Evolutionary conservation across 164 flowering plant species (phyloP).

Genomic region (Vitis rupestris): DNA sequence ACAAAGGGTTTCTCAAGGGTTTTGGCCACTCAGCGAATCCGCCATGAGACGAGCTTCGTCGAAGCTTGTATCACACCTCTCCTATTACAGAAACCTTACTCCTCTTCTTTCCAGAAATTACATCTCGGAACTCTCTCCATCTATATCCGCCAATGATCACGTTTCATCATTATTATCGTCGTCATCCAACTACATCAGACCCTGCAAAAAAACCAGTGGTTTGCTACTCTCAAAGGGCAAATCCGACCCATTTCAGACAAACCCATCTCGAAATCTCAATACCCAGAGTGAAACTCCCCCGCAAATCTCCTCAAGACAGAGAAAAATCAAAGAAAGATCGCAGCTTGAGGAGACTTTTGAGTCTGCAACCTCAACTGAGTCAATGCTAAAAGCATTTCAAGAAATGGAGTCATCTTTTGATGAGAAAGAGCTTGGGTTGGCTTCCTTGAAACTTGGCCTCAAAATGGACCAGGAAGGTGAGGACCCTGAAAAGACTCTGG

Average conservation of each 20-base stretch:
- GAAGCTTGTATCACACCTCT: conserved; percentile 30
- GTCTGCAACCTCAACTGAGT: conserved; percentile 52
- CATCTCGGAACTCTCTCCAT: conserved; percentile 14
- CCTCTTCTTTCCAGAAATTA: conserved; percentile 22
- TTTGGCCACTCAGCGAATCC: background rate
- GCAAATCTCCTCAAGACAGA: conserved; percentile 56
- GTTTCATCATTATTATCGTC: conserved; percentile 14
- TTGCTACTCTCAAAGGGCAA: conserved; percentile 16
- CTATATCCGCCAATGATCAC: background rate
- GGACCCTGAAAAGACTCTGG: conserved; percentile 58
- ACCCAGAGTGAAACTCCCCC: conserved; percentile 47
- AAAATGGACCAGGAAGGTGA: conserved; percentile 72
- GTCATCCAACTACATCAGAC: conserved; percentile 23
- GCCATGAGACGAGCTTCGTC: conserved; percentile 52
- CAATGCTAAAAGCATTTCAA: conserved; percentile 57
- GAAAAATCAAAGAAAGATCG: conserved; percentile 47
- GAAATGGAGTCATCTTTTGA: conserved; percentile 63
- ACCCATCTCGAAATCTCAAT: conserved; percentile 45
- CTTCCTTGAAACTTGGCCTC: conserved; percentile 74
- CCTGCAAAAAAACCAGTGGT: conserved; percentile 35
- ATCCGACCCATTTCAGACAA: conserved; percentile 25
- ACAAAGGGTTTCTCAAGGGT: too few species aligned
- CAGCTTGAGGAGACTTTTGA: conserved; percentile 77
- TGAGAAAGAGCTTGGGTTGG: conserved; percentile 70
- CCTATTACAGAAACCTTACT: conserved; percentile 8